phyloP scores from a whole-genome alignment of 139 green algal genomes.

The Chlorella sp. region DNA sequence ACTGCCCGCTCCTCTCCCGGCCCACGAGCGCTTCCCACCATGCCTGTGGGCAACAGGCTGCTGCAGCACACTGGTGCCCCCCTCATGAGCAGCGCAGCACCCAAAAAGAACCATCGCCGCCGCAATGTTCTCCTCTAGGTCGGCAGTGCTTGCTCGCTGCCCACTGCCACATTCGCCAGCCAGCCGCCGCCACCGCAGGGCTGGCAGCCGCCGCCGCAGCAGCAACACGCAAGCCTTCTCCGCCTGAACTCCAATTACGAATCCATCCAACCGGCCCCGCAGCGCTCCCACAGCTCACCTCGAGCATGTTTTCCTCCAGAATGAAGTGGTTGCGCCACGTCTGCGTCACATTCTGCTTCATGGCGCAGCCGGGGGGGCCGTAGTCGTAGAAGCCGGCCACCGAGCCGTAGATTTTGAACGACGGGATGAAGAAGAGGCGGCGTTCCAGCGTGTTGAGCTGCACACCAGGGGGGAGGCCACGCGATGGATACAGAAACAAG shows the following conservation, averaged over 20 bases:
- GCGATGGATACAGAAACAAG: background rate
- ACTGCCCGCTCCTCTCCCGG: too few relatives aligned
- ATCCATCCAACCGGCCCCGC: background rate
- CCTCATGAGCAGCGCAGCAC: too few relatives aligned
- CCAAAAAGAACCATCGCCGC: too few relatives aligned
- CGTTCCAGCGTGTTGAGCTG: constrained; percentile 87
- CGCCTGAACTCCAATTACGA: background rate
- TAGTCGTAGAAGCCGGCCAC: constrained; percentile 99
- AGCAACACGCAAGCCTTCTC: too few relatives aligned
- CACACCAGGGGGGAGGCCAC: too few relatives aligned
- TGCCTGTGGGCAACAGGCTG: too few relatives aligned
- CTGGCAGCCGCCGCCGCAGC: too few relatives aligned
- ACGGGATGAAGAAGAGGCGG: constrained; percentile 96
- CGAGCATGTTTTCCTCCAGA: constrained; percentile 98
- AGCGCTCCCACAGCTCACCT: constrained; percentile 60
- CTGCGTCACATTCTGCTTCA: constrained; percentile 96
- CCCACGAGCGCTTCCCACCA: too few relatives aligned
- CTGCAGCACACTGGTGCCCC: too few relatives aligned
- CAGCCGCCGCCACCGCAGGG: background rate
- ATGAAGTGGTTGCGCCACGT: constrained; percentile 97
- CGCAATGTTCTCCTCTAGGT: too few relatives aligned
- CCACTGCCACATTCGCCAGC: background rate
- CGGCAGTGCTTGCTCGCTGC: too few relatives aligned
- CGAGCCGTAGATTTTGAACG: constrained; percentile 98
- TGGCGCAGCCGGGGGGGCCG: constrained; percentile 94